Conservation (phyloP, 129 eudicot species). For the Arctium lappa region DNA sequence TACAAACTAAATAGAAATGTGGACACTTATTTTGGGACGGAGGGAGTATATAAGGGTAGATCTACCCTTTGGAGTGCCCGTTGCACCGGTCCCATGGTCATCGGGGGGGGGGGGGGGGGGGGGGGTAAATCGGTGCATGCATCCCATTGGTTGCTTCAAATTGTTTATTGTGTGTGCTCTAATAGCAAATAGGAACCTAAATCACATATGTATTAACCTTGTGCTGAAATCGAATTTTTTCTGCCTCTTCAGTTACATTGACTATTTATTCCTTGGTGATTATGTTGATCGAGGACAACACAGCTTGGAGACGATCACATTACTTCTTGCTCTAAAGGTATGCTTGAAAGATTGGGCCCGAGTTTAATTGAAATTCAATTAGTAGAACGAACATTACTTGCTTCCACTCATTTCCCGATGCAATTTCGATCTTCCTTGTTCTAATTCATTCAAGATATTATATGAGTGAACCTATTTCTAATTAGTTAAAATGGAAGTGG, state of each 20-base stretch:
- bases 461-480: not conserved
- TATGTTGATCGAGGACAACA: constrained; percentile 99
- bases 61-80: not conserved
- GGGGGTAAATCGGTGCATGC: too few relatives aligned
- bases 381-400: not conserved
- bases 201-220: not conserved
- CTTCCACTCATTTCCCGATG: not conserved
- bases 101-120: too few relatives aligned
- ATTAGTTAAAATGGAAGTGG: not conserved
- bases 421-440: not conserved
- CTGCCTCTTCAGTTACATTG: constrained; percentile 66
- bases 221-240: constrained; percentile 11
- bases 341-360: constrained; percentile 14
- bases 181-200: not conserved
- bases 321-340: constrained; percentile 93
- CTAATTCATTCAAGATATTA: not conserved
- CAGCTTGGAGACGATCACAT: constrained; percentile 94
- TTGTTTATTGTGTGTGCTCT: not conserved
- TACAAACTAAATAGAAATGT: too few relatives aligned
- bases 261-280: constrained; percentile 93
- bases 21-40: not conserved
- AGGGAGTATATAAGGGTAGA: not conserved
- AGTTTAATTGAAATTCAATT: not conserved
- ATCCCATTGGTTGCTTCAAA: too few relatives aligned
- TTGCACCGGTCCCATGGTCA: not conserved